Percentiles rank a stretch among this genome's conserved stretches.
Conservation (phyloP, 768 basidiomycete species). For the Phlegmacium glaucopus region DNA sequence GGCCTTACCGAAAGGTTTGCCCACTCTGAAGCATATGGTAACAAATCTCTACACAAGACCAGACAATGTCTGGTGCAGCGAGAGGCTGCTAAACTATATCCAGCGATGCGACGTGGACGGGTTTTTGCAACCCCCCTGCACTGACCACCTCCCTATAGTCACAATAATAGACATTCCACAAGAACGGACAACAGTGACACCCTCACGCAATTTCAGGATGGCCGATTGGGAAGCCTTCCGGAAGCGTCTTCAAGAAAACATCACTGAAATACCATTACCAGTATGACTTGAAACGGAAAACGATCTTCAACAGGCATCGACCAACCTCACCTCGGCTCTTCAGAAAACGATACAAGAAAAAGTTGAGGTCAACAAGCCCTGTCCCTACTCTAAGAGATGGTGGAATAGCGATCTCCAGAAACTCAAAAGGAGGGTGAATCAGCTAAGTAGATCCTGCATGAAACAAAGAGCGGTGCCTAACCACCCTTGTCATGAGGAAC, state of each 20-base stretch:
- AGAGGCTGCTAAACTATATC: no score
- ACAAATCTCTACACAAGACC: slow-evolving; percentile 20
- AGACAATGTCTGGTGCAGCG: no score
- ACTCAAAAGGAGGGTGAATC: background rate
- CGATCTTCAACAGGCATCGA: background rate
- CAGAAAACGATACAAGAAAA: background rate
- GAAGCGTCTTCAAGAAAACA: background rate
- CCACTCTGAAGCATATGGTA: slow-evolving; percentile 13
- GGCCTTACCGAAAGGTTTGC: slow-evolving; percentile 17
- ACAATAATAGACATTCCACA: background rate
- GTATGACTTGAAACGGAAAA: background rate
- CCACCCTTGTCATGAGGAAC: background rate
- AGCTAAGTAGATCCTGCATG: background rate
- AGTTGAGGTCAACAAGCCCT: background rate
- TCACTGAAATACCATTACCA: background rate
- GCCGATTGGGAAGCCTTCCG: slow-evolving; percentile 2
- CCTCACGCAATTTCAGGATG: slow-evolving; percentile 1
- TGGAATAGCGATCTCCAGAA: background rate
- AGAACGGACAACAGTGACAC: background rate
- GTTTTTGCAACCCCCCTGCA: no score
- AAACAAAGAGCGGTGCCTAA: background rate
- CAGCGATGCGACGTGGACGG: no score
- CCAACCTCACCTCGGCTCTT: background rate
- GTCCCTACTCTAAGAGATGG: background rate
- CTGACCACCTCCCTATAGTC: slow-evolving; percentile 6